Evolutionary conservation across 2,329 filamentous ascomycete species (phyloP), one percentile per base, ranked within the genome.

Genomic region (Sporothrix luriei): DNA sequence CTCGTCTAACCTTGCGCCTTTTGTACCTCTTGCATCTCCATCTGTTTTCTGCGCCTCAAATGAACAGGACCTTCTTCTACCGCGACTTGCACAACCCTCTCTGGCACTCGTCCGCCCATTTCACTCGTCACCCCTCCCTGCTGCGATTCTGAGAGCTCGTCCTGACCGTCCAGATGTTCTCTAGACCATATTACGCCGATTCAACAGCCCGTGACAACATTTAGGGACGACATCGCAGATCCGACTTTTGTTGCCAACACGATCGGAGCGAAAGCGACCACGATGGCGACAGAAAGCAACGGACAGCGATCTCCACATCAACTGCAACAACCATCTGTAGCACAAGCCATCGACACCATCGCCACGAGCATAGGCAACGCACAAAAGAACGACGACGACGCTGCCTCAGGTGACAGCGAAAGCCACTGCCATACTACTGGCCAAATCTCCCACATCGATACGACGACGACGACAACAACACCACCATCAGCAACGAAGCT

Each of bases 261-360:
- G 19, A 38, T n/a, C n/a, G n/a, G n/a, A n/a, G n/a, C n/a, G n/a
- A n/a, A 26, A 33, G 21, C 43, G 49, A 40, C n/a, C 49, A 59
- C 40, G 14, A 68, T 68, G 66, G 66, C 61, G 24, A 49, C 61
- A 21, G 61, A 46, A 24, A 43, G 38, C 16, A 46, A 48, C 16
- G 21, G 24, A 49, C 66, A 59, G 52, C 38, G 66, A 19, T 52
- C 66, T 57, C 52, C 26, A 64, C 61, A 46, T 21, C 59, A 46
- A 46, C 13, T 26, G 46, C 59, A 43, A 61, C 57, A 43, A 61
- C 21, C 33, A 61, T n/a, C 19, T 10, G 19, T 40, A 64, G 16
- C 43, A 33, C 43, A 29, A 33, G 52, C 26, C 66, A 68, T 54
- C 29, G 24, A 46, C 54, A 59, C n/a, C 51, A 26, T 29, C 38